Conservation (phyloP, 768 basidiomycete genomes). For the Filobasidium floriforme region DNA sequence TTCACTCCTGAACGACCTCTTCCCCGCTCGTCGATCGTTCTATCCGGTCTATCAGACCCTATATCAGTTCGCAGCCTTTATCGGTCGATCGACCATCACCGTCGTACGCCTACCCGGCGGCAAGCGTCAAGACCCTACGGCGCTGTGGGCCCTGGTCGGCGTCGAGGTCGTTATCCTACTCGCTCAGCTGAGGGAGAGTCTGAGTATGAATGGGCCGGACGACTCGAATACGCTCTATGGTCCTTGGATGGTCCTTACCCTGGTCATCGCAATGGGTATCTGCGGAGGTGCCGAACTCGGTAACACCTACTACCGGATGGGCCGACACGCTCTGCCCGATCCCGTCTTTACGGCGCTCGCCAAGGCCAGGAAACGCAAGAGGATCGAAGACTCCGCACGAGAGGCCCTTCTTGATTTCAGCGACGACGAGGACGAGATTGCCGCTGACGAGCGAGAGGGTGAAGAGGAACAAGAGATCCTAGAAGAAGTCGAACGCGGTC, state of each 20-base stretch:
- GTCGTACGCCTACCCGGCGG: conserved; percentile 20
- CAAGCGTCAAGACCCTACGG: conserved; percentile 15
- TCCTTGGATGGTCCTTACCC: conserved; percentile 16
- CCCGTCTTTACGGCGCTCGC: conserved; percentile 12
- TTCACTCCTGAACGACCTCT: conserved; percentile 19
- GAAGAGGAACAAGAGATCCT: conserved; percentile 19
- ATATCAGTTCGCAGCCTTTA: conserved; percentile 20
- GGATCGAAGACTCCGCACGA: conserved; percentile 5
- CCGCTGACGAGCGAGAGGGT: conserved; percentile 15
- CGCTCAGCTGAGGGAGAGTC: conserved; percentile 11
- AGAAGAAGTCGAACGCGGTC: conserved; percentile 16
- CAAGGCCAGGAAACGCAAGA: conserved; percentile 13
- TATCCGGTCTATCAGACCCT: conserved; percentile 21
- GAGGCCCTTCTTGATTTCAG: conserved; percentile 9
- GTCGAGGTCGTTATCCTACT: conserved; percentile 16
- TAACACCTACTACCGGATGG: conserved; percentile 17
- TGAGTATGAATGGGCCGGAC: conserved; percentile 17
- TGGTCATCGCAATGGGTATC: conserved; percentile 16
- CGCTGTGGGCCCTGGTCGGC: conserved; percentile 16
- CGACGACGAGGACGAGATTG: conserved; percentile 15
- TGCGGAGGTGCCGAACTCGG: conserved; percentile 4
- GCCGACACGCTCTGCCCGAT: conserved; percentile 16
- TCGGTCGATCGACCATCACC: conserved; percentile 18
- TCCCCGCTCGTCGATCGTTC: conserved; percentile 19
- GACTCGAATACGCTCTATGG: conserved; percentile 13